These are phyloP conservation scores for Mucor saturninus DNA, from an alignment of 371 early-diverging fungal genomes.

Conservation along the genomic window DNA sequence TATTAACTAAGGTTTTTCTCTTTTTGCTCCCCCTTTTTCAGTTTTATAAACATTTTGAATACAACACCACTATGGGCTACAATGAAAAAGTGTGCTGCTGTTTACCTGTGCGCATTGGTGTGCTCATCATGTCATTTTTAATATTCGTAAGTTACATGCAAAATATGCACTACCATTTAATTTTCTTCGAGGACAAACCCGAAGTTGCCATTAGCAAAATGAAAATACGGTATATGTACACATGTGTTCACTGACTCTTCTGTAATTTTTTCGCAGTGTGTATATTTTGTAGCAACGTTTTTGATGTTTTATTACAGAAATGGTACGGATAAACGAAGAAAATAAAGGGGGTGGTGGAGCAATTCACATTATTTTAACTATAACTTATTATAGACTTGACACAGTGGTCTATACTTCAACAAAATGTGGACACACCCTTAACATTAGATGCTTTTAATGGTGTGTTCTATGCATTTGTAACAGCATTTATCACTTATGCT, in stretches of 20 bases:
- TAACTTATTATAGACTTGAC: neutral
- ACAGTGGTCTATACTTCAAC: conserved; percentile 1
- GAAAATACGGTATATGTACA: neutral
- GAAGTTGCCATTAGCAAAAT: neutral
- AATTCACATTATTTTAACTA: neutral
- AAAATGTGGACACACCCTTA: conserved; percentile 2
- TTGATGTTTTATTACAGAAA: neutral
- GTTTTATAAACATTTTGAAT: neutral
- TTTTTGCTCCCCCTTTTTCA: neutral
- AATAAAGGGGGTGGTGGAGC: neutral
- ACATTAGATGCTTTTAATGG: conserved; percentile 29
- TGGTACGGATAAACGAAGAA: neutral
- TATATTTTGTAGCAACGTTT: neutral
- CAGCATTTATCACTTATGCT: conserved; percentile 27
- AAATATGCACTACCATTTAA: no score
- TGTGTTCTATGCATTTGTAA: conserved; percentile 28
- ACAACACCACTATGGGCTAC: neutral
- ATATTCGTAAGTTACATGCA: conserved; percentile 26
- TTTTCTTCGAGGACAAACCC: no score
- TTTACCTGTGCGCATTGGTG: conserved; percentile 34
- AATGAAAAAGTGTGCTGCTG: conserved; percentile 35
- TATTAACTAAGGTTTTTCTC: neutral
- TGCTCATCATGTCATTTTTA: conserved; percentile 25
- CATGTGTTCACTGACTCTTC: neutral
- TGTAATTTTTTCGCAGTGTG: neutral